Evolutionary conservation across 441 rosid species (phyloP).

Genomic region (Viola pubescens): DNA sequence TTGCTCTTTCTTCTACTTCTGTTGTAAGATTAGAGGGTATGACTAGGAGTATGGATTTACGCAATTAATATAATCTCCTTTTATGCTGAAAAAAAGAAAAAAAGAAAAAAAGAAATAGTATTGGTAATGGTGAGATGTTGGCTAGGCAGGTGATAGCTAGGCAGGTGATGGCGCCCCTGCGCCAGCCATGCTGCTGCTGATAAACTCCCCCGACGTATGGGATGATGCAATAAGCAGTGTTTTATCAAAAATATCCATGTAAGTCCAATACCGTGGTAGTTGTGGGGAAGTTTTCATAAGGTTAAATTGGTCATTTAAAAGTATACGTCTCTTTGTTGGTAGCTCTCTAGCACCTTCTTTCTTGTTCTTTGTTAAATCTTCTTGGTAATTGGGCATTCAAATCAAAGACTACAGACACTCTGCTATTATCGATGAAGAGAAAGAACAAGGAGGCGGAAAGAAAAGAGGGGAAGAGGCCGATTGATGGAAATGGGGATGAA

Average conservation of each 20-base stretch:
- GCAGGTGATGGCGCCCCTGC: too few relatives aligned
- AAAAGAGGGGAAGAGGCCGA: background rate
- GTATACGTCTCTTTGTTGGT: background rate
- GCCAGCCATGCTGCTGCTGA: background rate
- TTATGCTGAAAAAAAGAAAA: too few relatives aligned
- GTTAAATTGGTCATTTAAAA: background rate
- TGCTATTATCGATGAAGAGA: background rate
- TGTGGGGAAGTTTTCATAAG: background rate
- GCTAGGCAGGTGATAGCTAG: too few relatives aligned
- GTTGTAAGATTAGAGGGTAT: too few relatives aligned
- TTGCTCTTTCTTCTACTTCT: too few relatives aligned
- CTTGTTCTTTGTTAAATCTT: background rate
- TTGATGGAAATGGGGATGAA: constrained; percentile 3
- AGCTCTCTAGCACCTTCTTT: background rate
- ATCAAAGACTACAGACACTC: background rate
- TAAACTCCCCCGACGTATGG: background rate
- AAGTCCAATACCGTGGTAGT: background rate
- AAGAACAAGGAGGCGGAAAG: constrained; percentile 8
- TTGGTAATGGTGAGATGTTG: too few relatives aligned
- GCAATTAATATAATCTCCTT: too few relatives aligned
- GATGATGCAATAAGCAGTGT: background rate
- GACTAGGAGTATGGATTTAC: too few relatives aligned
- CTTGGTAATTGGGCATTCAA: background rate
- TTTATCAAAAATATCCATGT: background rate
- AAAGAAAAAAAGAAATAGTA: too few relatives aligned